These are phyloP conservation scores for Acanthamoeba triangularis DNA, from an alignment of 208 protist species.

Conservation along the genomic window DNA sequence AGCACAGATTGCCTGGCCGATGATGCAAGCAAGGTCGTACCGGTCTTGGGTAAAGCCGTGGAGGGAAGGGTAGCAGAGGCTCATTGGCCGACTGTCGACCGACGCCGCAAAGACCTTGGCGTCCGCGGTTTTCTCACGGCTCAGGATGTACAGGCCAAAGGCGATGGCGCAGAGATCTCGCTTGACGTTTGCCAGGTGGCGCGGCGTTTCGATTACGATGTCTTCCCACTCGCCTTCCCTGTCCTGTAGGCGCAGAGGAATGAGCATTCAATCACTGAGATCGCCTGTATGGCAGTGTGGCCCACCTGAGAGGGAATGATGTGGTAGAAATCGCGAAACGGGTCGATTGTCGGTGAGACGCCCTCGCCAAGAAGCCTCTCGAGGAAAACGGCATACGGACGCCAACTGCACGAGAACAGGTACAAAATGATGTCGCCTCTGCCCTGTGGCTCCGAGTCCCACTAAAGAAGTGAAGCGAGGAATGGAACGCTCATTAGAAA, in stretches of 20 bases:
- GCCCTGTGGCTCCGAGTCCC: constrained; percentile 1
- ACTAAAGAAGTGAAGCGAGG: not conserved
- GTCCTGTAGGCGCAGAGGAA: not conserved
- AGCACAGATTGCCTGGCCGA: too few relatives aligned
- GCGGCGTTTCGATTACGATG: constrained; percentile 17
- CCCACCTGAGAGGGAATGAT: constrained; percentile 21
- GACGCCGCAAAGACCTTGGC: not conserved
- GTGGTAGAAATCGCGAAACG: constrained; percentile 33
- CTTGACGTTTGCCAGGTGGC: not conserved
- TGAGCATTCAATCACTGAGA: not conserved
- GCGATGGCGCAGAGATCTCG: not conserved
- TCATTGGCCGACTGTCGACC: not conserved
- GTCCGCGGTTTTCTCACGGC: not conserved
- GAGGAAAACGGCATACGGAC: not conserved
- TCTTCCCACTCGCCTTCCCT: constrained; percentile 49
- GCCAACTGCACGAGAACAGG: not conserved
- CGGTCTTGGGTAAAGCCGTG: not conserved
- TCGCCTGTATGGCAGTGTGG: not conserved
- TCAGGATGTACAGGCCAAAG: constrained; percentile 16
- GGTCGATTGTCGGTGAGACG: constrained; percentile 20
- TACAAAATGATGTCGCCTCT: not conserved
- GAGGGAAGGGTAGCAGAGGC: not conserved
- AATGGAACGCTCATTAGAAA: too few relatives aligned
- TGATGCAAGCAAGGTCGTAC: not conserved
- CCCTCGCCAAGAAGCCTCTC: constrained; percentile 2